These are phyloP conservation scores for Glonium stellatum DNA, from an alignment of 495 filamentous ascomycete species.

Conservation along the genomic window DNA sequence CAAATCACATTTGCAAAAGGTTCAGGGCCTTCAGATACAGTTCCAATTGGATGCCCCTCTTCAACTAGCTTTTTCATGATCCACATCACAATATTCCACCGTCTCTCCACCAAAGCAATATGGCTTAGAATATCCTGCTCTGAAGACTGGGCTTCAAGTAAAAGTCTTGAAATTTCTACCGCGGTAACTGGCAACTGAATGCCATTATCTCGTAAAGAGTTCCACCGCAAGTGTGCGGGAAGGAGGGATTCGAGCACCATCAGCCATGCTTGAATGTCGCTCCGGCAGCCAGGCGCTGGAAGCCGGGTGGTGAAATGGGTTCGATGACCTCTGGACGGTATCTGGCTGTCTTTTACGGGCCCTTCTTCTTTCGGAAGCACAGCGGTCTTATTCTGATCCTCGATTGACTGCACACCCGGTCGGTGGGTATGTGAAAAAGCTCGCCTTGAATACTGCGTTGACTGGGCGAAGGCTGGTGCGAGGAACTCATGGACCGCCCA, in stretches of 20 bases:
- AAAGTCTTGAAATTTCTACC: constrained; percentile 11
- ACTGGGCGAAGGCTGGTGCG: constrained; percentile 11
- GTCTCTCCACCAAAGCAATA: constrained; percentile 26
- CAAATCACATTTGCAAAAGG: constrained; percentile 11
- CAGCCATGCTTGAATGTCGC: constrained; percentile 39
- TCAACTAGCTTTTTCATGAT: constrained; percentile 31
- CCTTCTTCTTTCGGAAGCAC: neutral
- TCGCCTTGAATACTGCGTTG: neutral
- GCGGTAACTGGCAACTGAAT: neutral
- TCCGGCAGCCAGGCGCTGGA: too few species aligned
- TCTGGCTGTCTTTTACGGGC: neutral
- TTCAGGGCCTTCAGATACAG: neutral
- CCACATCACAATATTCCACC: constrained; percentile 38
- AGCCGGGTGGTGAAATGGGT: neutral
- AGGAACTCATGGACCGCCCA: constrained; percentile 21
- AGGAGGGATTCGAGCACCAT: constrained; percentile 42
- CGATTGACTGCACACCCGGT: neutral
- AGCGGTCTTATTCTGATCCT: neutral
- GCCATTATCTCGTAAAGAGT: neutral
- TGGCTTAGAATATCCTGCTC: constrained; percentile 29
- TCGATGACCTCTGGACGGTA: neutral
- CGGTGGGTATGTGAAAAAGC: constrained; percentile 8
- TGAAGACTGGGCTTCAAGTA: constrained; percentile 21
- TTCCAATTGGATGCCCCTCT: neutral
- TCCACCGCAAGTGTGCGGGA: constrained; percentile 32